Percentiles rank a stretch among this genome's conserved stretches.
Evolutionary conservation across 495 filamentous ascomycete species (phyloP).

Genomic region (Bombardia bombarda): DNA sequence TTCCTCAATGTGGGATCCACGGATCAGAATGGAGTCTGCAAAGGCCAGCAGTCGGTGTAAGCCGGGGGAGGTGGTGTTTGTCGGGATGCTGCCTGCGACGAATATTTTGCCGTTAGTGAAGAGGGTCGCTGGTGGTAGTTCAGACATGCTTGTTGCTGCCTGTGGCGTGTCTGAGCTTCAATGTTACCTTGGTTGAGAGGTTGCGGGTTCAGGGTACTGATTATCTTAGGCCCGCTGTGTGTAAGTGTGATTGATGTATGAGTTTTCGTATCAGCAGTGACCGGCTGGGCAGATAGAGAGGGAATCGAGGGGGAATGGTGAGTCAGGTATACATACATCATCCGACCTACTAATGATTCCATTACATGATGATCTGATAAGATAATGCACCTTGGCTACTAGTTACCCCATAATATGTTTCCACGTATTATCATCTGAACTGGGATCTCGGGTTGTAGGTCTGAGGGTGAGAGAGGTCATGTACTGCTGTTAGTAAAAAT

Average conservation of each 20-base stretch:
- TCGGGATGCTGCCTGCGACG: constrained; percentile 14
- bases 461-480: too few species aligned
- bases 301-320: not conserved
- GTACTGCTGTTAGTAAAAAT: too few species aligned
- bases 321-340: not conserved
- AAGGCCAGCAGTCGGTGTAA: constrained; percentile 24
- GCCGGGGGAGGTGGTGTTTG: constrained; percentile 20
- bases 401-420: too few species aligned
- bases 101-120: constrained; percentile 27
- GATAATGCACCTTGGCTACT: too few species aligned
- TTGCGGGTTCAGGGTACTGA: too few species aligned
- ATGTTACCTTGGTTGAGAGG: too few species aligned
- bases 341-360: not conserved
- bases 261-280: not conserved
- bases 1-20: constrained; percentile 24
- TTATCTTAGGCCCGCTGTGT: too few species aligned
- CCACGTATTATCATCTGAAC: too few species aligned
- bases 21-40: constrained; percentile 28
- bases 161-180: not conserved
- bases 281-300: not conserved
- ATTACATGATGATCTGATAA: not conserved
- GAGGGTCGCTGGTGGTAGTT: constrained; percentile 1
- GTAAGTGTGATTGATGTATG: not conserved
- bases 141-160: not conserved
- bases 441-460: too few species aligned